Evolutionary conservation across 2,329 filamentous ascomycete species (phyloP).

Genomic region (Fusarium sp.): DNA sequence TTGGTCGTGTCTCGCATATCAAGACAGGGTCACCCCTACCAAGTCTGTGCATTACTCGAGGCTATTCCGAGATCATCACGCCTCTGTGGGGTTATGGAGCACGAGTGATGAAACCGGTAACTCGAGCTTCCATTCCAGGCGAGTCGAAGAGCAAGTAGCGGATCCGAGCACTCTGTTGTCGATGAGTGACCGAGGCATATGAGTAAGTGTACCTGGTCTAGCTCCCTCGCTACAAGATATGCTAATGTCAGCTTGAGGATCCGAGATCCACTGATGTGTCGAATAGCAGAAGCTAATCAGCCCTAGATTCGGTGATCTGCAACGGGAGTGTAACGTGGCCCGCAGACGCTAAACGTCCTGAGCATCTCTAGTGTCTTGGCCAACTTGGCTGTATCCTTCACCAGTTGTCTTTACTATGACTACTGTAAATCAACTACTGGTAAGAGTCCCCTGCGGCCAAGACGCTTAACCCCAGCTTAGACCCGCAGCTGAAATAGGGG

Average conservation of each 20-base stretch:
- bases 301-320: conserved; percentile 2
- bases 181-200: too few relatives aligned
- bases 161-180: too few relatives aligned
- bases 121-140: too few relatives aligned
- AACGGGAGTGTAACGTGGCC: conserved; percentile 15
- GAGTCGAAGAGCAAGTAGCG: too few relatives aligned
- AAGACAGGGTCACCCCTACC: too few relatives aligned
- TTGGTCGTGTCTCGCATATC: too few relatives aligned
- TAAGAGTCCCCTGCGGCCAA: not conserved
- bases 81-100: too few relatives aligned
- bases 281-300: not conserved
- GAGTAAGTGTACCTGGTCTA: not conserved
- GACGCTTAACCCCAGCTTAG: too few relatives aligned
- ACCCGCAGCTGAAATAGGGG: not conserved
- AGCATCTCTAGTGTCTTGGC: conserved; percentile 1
- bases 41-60: too few relatives aligned
- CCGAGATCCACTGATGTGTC: conserved; percentile 4
- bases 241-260: not conserved
- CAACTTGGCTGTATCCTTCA: not conserved
- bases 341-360: not conserved
- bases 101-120: too few relatives aligned
- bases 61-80: too few relatives aligned
- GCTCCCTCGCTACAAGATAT: not conserved
- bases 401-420: not conserved
- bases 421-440: not conserved